Base-by-base conservation (phyloP, 1,139 yeast genomes). In the Suhomyces terraborum region DNA sequence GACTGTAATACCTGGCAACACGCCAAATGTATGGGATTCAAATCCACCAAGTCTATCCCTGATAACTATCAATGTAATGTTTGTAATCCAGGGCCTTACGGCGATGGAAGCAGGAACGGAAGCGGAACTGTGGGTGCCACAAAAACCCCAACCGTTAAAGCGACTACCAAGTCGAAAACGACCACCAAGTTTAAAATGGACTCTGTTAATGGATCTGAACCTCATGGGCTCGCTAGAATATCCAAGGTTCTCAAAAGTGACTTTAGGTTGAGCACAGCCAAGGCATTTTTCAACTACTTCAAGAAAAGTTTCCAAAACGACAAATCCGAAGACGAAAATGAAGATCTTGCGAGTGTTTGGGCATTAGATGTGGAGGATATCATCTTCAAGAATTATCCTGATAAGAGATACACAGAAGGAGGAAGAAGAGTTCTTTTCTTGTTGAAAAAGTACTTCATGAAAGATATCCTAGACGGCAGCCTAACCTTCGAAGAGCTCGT, bases 1-100 rank as follows among this genome's bases (percentile, higher is more conserved):
- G 56, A 65, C 17, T 88, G 96, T 59, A 63, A 74, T 40, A 80
- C 88, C 9, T 88, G 96, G 96, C 96, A 88, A 58, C 96, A 88
- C 59, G 79, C 82, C 25, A 68, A 63, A 41, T 88, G 96, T 61
- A 77, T 86, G 77, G 77, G 86, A 34, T 81, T 74, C 35, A 53
- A 43, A 31, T 36, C 35, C 24, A 39, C 52, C 7, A 55, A 52
- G 36, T 43, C 49, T 8, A 64, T 69, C 18, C 73, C 75, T 3
- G 56, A 65, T 6, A 38, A 49, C 16, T 69, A 70, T 47, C 45
- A 45, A 33, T 71, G 77, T 54, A 57, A 64, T 47, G 48, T 55
- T 10, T 71, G 76, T 47, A 41, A 37, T 23, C 47, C 49, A 2
- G 27, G 16, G 8, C 26, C 31, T n/a, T n/a, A n/a, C n/a, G n/a